phyloP scores from a whole-genome alignment of 2,329 filamentous ascomycete genomes.

The Aspergillus sojae region DNA sequence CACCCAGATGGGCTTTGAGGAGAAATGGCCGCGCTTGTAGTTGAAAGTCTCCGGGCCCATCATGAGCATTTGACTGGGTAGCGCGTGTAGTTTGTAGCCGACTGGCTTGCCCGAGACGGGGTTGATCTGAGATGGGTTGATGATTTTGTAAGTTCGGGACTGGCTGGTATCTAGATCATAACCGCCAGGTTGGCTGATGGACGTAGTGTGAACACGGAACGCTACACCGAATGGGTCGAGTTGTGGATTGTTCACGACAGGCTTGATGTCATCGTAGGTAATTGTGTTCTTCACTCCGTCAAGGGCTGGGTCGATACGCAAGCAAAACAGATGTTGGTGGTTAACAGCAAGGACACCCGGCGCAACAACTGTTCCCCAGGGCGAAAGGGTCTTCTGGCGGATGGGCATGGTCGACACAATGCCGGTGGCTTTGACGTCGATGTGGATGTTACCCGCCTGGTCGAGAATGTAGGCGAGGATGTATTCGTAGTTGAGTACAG shows the following conservation, averaged over 20 bases:
- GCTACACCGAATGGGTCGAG: background rate
- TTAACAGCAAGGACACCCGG: constrained; percentile 68
- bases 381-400: constrained; percentile 54
- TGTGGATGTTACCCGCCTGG: constrained; percentile 51
- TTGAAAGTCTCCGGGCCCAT: constrained; percentile 46
- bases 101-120: constrained; percentile 49
- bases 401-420: constrained; percentile 38
- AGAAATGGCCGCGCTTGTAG: constrained; percentile 22
- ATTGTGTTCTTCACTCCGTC: constrained; percentile 60
- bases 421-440: background rate
- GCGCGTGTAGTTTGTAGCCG: constrained; percentile 47
- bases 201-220: background rate
- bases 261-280: background rate
- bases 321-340: constrained; percentile 70
- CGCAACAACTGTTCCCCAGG: constrained; percentile 65
- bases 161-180: background rate
- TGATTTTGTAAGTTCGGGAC: background rate
- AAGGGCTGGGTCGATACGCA: constrained; percentile 67
- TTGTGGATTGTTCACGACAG: background rate
- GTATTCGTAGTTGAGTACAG: constrained; percentile 72
- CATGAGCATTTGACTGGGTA: constrained; percentile 52
- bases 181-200: background rate
- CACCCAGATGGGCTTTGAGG: background rate
- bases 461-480: constrained; percentile 67
- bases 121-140: constrained; percentile 1